These are phyloP conservation scores for Blastobotrys peoriensis DNA, from an alignment of 805 yeast species.

Conservation along the genomic window DNA sequence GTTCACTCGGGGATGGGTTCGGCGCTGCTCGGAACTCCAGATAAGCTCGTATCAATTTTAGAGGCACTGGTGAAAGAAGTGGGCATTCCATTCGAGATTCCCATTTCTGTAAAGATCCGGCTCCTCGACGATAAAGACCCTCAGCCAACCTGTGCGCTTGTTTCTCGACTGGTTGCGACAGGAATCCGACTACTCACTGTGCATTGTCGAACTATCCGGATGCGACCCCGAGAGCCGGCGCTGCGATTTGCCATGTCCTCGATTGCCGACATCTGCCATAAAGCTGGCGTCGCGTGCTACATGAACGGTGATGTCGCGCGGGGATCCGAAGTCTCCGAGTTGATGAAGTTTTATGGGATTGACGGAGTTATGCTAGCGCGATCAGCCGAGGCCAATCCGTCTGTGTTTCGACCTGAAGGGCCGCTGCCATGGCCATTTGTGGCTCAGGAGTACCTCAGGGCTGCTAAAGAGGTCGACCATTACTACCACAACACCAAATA, in stretches of 20 bases:
- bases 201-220: conserved; percentile 82
- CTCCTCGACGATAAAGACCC: conserved; percentile 47
- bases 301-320: conserved; percentile 73
- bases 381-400: conserved; percentile 80
- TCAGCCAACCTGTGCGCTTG: conserved; percentile 54
- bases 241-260: conserved; percentile 60
- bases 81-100: conserved; percentile 68
- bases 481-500: conserved; percentile 72
- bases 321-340: conserved; percentile 44
- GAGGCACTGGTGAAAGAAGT: conserved; percentile 65
- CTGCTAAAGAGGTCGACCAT: conserved; percentile 55
- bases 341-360: conserved; percentile 49
- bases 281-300: conserved; percentile 60
- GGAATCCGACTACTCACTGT: conserved; percentile 84
- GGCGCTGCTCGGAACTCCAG: conserved; percentile 79
- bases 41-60: conserved; percentile 63
- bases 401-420: conserved; percentile 47
- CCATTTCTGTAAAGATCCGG: conserved; percentile 88
- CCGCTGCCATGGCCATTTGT: conserved; percentile 50
- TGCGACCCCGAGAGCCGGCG: conserved; percentile 80
- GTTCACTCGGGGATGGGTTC: conserved; percentile 98
- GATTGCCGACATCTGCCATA: conserved; percentile 56
- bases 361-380: conserved; percentile 93
- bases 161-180: conserved; percentile 54
- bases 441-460: conserved; percentile 48